Evolutionary conservation across 371 early-diverging fungal genomes (phyloP).

Genomic region (Parasitella parasitica): DNA sequence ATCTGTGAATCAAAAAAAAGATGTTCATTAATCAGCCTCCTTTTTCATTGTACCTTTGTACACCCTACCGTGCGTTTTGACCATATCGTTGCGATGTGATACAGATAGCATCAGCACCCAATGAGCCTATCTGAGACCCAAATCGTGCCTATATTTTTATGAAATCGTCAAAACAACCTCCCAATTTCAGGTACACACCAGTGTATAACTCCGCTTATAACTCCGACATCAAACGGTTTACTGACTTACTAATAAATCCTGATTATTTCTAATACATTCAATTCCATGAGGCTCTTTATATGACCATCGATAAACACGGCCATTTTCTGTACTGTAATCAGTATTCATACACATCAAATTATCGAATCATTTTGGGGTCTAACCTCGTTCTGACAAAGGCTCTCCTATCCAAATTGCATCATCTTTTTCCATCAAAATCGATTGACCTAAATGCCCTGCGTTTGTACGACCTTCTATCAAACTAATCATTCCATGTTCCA

Average conservation of each 20-base stretch:
- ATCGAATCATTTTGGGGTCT: not conserved
- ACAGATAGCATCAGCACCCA: constrained; percentile 23
- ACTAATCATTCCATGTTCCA: constrained; percentile 19
- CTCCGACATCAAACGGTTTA: not conserved
- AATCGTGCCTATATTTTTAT: constrained; percentile 41
- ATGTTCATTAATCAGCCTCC: not conserved
- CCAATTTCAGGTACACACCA: constrained; percentile 8
- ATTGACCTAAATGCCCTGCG: constrained; percentile 47
- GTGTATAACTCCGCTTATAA: not conserved
- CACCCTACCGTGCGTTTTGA: constrained; percentile 29
- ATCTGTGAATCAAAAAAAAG: constrained; percentile 15
- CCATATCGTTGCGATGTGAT: constrained; percentile 41
- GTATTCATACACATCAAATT: not conserved
- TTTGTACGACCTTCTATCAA: constrained; percentile 29
- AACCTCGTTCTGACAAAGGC: constrained; percentile 48
- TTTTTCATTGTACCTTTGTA: constrained; percentile 3
- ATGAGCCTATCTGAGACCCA: constrained; percentile 34
- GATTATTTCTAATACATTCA: constrained; percentile 23
- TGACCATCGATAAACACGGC: constrained; percentile 36
- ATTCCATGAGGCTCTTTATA: constrained; percentile 1
- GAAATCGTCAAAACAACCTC: not conserved
- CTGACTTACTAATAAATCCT: constrained; percentile 9
- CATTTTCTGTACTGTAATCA: constrained; percentile 25
- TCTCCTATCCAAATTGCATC: constrained; percentile 46
- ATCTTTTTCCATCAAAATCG: constrained; percentile 25